A percentile compares a stretch with the other conserved stretches of the same genome.
Conservation (phyloP, 176 grass and related monocot genomes). For the Cenchrus purpureus region DNA sequence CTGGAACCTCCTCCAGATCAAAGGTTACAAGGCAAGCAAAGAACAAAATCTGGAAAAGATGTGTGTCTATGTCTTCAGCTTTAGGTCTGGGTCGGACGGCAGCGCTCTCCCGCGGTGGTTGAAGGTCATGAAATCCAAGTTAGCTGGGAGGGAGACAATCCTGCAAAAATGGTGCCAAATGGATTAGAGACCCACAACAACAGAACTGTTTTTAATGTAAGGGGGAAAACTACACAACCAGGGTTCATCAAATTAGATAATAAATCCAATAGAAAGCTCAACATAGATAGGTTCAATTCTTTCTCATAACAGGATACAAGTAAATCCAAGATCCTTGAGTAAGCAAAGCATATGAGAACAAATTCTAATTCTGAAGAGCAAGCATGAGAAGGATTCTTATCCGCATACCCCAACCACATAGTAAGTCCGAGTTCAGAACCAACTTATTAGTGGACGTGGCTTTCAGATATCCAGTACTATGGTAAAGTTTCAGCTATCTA, state of each 20-base stretch:
- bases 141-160: slow-evolving; percentile 77
- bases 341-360: background rate
- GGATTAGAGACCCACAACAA: slow-evolving; percentile 17
- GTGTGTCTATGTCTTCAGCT: slow-evolving; percentile 65
- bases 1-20: slow-evolving; percentile 14
- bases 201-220: background rate
- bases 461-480: background rate
- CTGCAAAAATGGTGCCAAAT: slow-evolving; percentile 32
- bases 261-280: background rate
- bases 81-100: slow-evolving; percentile 61
- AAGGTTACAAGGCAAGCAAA: slow-evolving; percentile 22
- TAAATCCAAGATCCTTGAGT: background rate
- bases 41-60: slow-evolving; percentile 9
- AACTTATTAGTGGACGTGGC: background rate
- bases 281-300: background rate
- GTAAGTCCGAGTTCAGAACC: background rate
- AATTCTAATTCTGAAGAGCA: background rate
- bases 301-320: background rate
- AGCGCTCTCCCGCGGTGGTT: slow-evolving; percentile 80
- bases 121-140: slow-evolving; percentile 98
- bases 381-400: background rate
- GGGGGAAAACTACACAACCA: background rate
- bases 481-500: background rate
- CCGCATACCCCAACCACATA: background rate
- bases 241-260: background rate